A percentile compares a stretch with the other conserved stretches of the same genome.
phyloP scores from a whole-genome alignment of 441 rosid species.

The Bruguiera hainesii region DNA sequence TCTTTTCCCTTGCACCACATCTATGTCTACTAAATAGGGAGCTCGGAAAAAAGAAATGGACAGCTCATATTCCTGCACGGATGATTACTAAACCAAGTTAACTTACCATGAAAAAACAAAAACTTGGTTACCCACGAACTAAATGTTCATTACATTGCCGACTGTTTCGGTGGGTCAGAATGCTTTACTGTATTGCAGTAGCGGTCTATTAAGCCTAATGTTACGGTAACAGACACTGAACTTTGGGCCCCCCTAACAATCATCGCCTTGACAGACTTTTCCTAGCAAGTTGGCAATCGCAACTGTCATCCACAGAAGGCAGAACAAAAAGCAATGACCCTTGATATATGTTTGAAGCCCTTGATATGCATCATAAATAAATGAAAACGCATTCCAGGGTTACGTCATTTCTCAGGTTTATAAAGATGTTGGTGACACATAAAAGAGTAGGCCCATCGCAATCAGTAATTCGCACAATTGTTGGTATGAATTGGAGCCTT shows the following conservation, averaged over 20 bases:
- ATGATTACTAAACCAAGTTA: background rate
- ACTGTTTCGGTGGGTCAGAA: background rate
- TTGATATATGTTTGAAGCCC: too few relatives aligned
- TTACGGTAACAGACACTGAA: background rate
- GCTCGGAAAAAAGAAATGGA: constrained; percentile 70
- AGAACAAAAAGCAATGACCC: too few relatives aligned
- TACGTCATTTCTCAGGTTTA: too few relatives aligned
- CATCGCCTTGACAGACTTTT: too few relatives aligned
- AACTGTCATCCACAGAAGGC: too few relatives aligned
- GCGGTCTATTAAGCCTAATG: constrained; percentile 14
- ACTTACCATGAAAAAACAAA: background rate
- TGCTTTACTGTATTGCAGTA: constrained; percentile 29
- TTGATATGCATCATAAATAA: too few relatives aligned
- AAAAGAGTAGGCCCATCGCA: too few relatives aligned
- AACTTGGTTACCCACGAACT: background rate
- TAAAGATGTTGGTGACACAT: too few relatives aligned
- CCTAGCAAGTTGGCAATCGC: too few relatives aligned
- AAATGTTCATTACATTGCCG: background rate
- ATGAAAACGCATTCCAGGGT: too few relatives aligned
- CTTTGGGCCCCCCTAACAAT: constrained; percentile 13
- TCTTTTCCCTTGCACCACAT: constrained; percentile 52
- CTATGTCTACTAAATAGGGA: constrained; percentile 86
- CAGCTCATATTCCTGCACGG: constrained; percentile 62
- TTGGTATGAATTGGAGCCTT: too few relatives aligned
- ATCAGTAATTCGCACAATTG: too few relatives aligned